Evolutionary conservation across 495 filamentous ascomycete species (phyloP).

Genomic region (Xylaria sp.): DNA sequence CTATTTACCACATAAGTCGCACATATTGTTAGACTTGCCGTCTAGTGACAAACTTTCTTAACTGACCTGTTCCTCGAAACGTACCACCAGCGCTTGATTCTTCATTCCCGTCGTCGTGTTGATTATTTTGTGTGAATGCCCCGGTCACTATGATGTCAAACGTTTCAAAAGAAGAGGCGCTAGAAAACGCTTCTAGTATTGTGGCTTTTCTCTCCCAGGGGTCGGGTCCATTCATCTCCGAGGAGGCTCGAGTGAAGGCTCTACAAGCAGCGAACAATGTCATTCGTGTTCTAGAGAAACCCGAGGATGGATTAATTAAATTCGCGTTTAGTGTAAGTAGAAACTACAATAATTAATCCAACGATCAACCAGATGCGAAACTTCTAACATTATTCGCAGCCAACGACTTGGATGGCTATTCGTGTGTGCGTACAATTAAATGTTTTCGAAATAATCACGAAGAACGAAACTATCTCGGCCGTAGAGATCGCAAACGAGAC

Average conservation of each 20-base stretch:
- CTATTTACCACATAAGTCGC: neutral
- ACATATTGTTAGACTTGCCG: neutral
- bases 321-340: slow-evolving; percentile 25
- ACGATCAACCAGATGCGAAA: neutral
- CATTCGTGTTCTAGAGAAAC: slow-evolving; percentile 21
- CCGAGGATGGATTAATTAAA: slow-evolving; percentile 27
- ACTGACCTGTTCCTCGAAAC: neutral
- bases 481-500: slow-evolving; percentile 14
- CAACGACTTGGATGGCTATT: slow-evolving; percentile 24
- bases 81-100: neutral
- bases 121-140: neutral
- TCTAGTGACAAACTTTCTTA: neutral
- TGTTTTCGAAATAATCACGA: slow-evolving; percentile 21
- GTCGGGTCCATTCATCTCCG: slow-evolving; percentile 18
- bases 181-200: slow-evolving; percentile 13
- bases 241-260: slow-evolving; percentile 20
- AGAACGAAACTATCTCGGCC: slow-evolving; percentile 14
- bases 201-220: slow-evolving; percentile 12
- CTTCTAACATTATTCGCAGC: slow-evolving; percentile 1
- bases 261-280: slow-evolving; percentile 17
- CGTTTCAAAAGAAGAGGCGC: slow-evolving; percentile 14
- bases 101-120: neutral
- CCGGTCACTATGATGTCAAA: slow-evolving; percentile 5
- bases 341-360: neutral
- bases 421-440: slow-evolving; percentile 22